phyloP scores from a whole-genome alignment of 176 grass and related monocot species.

The Metroxylon sagu region DNA sequence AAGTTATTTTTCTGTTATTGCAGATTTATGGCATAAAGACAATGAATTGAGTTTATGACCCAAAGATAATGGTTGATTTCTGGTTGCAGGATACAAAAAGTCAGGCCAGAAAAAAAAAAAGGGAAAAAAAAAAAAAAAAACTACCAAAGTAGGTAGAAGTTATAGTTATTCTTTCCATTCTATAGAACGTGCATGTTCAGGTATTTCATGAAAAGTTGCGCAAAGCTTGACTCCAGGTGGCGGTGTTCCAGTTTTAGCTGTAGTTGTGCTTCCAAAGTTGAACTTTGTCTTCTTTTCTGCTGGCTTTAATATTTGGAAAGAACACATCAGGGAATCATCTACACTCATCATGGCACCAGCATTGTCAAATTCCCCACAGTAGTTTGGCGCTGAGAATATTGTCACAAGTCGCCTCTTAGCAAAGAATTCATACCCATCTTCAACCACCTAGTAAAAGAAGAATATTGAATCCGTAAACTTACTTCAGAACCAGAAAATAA shows the following conservation, averaged over 20 bases:
- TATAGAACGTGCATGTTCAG: background rate
- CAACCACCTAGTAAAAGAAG: conserved; percentile 48
- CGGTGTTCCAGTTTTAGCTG: background rate
- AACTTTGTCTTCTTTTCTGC: conserved; percentile 26
- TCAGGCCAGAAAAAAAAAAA: no score
- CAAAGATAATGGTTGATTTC: no score
- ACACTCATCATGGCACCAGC: conserved; percentile 80
- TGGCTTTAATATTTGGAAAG: conserved; percentile 68
- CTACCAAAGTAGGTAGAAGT: no score
- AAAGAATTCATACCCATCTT: conserved; percentile 81
- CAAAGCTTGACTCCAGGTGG: conserved; percentile 54
- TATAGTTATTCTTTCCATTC: no score
- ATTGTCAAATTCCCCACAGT: conserved; percentile 76
- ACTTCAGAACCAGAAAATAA: conserved; percentile 5
- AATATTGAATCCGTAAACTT: background rate
- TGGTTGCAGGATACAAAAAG: no score
- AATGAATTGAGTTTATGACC: no score
- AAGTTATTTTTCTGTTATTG: no score
- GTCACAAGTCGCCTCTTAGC: conserved; percentile 54
- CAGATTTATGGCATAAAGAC: no score
- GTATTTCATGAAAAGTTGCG: background rate
- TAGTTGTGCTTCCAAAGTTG: conserved; percentile 22
- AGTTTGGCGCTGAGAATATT: conserved; percentile 70
- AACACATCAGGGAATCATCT: conserved; percentile 64
- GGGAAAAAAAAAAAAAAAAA: no score